These are phyloP conservation scores for Aureobasidium uvarum DNA, from an alignment of 2,329 filamentous ascomycete species.

Conservation along the genomic window DNA sequence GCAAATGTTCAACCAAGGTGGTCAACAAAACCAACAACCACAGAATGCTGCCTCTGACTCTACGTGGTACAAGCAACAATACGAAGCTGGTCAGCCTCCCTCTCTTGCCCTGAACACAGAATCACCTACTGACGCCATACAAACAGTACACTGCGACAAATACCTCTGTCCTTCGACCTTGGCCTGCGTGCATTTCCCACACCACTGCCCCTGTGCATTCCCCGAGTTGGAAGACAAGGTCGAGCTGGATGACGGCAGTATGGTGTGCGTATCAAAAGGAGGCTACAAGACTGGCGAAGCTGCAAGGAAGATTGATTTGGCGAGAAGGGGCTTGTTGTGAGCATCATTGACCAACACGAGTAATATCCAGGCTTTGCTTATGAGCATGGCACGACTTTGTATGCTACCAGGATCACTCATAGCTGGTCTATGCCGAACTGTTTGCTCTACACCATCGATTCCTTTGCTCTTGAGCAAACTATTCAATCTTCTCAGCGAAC, in stretches of 20 bases:
- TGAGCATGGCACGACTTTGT: neutral
- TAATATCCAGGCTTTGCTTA: neutral
- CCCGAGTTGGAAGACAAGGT: slow-evolving; percentile 62
- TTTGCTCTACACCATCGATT: neutral
- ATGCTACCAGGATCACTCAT: neutral
- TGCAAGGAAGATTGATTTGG: slow-evolving; percentile 72
- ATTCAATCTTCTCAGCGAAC: slow-evolving; percentile 34
- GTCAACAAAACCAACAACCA: slow-evolving; percentile 57
- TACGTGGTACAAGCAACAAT: slow-evolving; percentile 70
- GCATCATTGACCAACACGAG: neutral
- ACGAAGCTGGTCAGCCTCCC: slow-evolving; percentile 59
- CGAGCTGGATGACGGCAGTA: slow-evolving; percentile 69
- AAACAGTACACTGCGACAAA: slow-evolving; percentile 76
- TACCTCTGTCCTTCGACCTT: slow-evolving; percentile 95
- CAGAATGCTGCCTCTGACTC: slow-evolving; percentile 86
- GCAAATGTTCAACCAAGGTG: slow-evolving; percentile 80
- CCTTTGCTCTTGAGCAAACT: neutral
- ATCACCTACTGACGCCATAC: neutral
- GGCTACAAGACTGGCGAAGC: slow-evolving; percentile 72
- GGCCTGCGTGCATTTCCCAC: slow-evolving; percentile 91
- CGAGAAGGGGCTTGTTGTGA: slow-evolving; percentile 72
- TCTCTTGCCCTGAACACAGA: too few relatives aligned
- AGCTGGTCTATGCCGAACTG: slow-evolving; percentile 2
- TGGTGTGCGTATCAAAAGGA: slow-evolving; percentile 71
- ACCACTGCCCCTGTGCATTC: slow-evolving; percentile 94